Evolutionary conservation across 1,284 basidiomycete species (phyloP).

Genomic region (Leccinum olivaceoglutinosum): DNA sequence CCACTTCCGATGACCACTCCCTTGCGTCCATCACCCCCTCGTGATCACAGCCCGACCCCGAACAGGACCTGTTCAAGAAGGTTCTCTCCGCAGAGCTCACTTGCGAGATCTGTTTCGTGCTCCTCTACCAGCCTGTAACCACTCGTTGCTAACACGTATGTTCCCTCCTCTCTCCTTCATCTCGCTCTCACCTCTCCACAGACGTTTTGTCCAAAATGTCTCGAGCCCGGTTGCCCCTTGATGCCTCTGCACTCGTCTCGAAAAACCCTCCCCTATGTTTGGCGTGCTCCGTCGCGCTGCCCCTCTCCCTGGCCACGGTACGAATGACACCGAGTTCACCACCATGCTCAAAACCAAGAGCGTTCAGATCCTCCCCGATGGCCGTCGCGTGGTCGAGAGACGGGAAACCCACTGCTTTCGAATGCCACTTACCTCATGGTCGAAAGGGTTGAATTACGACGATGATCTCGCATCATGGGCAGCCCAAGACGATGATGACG

Average conservation of each 20-base stretch:
- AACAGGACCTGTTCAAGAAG: constrained; percentile 49
- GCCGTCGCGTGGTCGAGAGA: constrained; percentile 85
- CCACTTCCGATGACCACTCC: constrained; percentile 21
- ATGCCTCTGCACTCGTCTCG: constrained; percentile 89
- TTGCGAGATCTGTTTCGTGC: constrained; percentile 87
- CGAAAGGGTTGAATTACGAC: constrained; percentile 54
- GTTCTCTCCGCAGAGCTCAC: constrained; percentile 71
- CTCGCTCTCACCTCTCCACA: constrained; percentile 29
- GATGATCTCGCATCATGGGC: constrained; percentile 37
- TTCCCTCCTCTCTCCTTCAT: constrained; percentile 15
- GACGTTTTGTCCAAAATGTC: constrained; percentile 89
- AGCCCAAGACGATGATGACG: constrained; percentile 10
- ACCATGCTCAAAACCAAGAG: constrained; percentile 89
- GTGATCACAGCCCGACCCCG: constrained; percentile 22
- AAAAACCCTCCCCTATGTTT: constrained; percentile 69
- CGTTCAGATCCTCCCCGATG: constrained; percentile 86
- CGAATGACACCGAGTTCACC: constrained; percentile 70
- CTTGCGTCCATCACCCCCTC: constrained; percentile 12
- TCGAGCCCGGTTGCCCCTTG: constrained; percentile 87
- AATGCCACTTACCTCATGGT: constrained; percentile 88
- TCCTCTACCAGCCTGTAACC: constrained; percentile 84
- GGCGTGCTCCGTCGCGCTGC: constrained; percentile 58
- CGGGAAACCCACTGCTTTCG: constrained; percentile 83
- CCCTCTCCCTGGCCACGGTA: constrained; percentile 29
- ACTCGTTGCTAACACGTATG: constrained; percentile 91